These are phyloP conservation scores for Microsporum ferrugineum DNA, from an alignment of 2,329 filamentous ascomycete genomes.

Conservation along the genomic window DNA sequence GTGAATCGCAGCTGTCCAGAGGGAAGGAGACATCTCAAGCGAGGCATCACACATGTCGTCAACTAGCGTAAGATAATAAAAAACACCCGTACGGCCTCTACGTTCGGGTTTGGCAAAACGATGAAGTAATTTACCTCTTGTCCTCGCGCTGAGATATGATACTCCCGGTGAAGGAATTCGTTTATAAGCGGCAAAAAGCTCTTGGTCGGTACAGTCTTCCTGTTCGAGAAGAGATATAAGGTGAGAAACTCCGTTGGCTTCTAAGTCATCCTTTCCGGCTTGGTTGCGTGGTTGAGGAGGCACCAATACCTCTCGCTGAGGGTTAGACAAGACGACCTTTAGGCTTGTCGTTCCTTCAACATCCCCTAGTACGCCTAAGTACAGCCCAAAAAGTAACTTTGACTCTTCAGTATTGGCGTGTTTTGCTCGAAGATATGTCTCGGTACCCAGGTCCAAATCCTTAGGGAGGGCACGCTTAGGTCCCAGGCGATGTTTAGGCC, in stretches of 20 bases:
- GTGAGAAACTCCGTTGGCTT: constrained; percentile 27
- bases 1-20: constrained; percentile 79
- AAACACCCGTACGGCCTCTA: constrained; percentile 46
- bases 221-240: constrained; percentile 35
- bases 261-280: constrained; percentile 17
- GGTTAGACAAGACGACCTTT: constrained; percentile 14
- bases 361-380: constrained; percentile 11
- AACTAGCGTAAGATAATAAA: constrained; percentile 67
- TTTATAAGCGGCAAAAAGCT: constrained; percentile 44
- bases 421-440: neutral
- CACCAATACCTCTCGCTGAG: constrained; percentile 11
- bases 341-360: constrained; percentile 12
- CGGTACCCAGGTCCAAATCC: neutral
- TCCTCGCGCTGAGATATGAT: constrained; percentile 36
- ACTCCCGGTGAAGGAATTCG: constrained; percentile 44
- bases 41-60: constrained; percentile 69
- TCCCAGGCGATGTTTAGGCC: neutral
- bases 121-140: constrained; percentile 55
- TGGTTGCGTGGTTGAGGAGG: neutral
- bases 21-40: constrained; percentile 52
- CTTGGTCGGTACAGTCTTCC: constrained; percentile 35
- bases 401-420: neutral
- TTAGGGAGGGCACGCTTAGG: neutral
- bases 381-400: constrained; percentile 11
- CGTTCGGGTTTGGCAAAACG: constrained; percentile 49